Base-by-base conservation (phyloP, 257 asterid genomes). In the Schizonepeta tenuifolia region DNA sequence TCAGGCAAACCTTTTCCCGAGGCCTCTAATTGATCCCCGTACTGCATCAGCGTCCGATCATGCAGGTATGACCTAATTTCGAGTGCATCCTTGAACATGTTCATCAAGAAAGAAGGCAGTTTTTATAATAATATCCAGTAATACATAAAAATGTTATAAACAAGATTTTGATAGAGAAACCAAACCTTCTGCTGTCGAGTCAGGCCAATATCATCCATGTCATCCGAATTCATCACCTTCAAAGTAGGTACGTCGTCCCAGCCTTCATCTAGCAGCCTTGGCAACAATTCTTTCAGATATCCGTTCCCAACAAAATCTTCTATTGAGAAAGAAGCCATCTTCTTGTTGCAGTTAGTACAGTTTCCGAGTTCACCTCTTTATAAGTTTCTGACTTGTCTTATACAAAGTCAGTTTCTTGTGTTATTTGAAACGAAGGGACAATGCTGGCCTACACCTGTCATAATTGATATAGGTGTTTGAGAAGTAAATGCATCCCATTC, bases 181-280 rank as follows among this genome's bases (percentile, higher is more conserved):
- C 28, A 82, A 38, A 91, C 97, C 97, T 91, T 91, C 33, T 91
- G 97, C 20, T 80, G 83, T 57, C 75, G 88, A 70, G 81, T 85
- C 88, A 91, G 82, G 77, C 84, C 88, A 24, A 91, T 71, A 58
- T 85, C 87, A 56, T 85, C 79, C 95, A 81, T 86, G 61, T 89
- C 95, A 5, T 89, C 95, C 3, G 84, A 54, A 80, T 77, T 86
- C 95, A 91, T 88, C 20, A 86, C 70, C 93, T 89, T 91, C 89
- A 91, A 66, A 51, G 97, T 85, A 7, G 96, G 96, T 11, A 91
- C 93, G n/a, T 91, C 95, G 58, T 89, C 97, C 97, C 96, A 91
- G 14, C 96, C 97, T 76, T 86, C 90, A 67, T 89, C 91, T 71
- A 87, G 47, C 77, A 91, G 85, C 86, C 77, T 86, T 47, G 87